These are phyloP conservation scores for Halteria grandinella DNA, from an alignment of 73 alveolate genomes.

Conservation along the genomic window DNA sequence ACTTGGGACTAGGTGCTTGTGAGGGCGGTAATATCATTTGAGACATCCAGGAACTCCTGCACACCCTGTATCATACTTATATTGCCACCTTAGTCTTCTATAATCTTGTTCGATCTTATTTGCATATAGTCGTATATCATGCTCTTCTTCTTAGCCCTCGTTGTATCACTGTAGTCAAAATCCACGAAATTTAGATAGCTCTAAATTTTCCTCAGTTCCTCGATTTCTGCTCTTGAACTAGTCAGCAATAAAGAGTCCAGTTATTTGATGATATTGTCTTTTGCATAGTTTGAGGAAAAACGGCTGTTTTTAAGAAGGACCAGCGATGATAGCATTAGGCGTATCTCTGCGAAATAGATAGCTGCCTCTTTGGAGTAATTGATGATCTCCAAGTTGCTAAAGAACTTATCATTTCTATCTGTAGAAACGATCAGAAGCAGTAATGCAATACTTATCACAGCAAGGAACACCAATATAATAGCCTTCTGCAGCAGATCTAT, in stretches of 20 bases:
- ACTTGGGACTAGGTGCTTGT: too few species aligned
- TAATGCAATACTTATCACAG: conserved; percentile 29
- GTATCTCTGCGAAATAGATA: conserved; percentile 10
- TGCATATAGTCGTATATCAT: background rate
- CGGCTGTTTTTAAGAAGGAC: too few species aligned
- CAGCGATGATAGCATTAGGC: conserved; percentile 24
- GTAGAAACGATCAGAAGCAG: conserved; percentile 24
- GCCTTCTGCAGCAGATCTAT: conserved; percentile 39
- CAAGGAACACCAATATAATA: conserved; percentile 18
- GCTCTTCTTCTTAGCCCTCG: conserved; percentile 6
- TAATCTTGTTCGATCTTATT: conserved; percentile 6
- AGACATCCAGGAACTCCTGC: conserved; percentile 14
- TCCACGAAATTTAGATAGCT: conserved; percentile 29
- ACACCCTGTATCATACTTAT: conserved; percentile 25
- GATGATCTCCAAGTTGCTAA: conserved; percentile 25
- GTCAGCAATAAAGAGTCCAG: too few species aligned
- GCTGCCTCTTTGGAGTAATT: conserved; percentile 43
- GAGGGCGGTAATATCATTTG: conserved; percentile 24
- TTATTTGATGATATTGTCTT: too few species aligned
- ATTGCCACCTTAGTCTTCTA: background rate
- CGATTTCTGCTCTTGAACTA: too few species aligned
- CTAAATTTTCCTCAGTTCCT: conserved; percentile 4
- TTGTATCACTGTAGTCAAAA: background rate
- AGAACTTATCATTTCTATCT: conserved; percentile 45
- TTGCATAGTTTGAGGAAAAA: too few species aligned